These are phyloP conservation scores for Lactarius hengduanensis DNA, from an alignment of 768 basidiomycete genomes.

Conservation along the genomic window DNA sequence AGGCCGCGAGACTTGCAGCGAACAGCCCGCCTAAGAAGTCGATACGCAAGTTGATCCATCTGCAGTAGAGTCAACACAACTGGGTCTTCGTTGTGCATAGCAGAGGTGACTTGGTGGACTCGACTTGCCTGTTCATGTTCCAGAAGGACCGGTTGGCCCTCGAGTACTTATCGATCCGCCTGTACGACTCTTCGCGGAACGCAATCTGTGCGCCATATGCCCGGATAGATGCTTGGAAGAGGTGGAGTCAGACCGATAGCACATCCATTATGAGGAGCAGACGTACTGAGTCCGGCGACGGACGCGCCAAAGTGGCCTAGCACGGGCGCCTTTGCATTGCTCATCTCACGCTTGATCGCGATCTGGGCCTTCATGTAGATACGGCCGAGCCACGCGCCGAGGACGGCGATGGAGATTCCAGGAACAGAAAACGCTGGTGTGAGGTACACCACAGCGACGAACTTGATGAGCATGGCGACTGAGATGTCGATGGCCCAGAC, in stretches of 20 bases:
- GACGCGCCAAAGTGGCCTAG: slow-evolving; percentile 53
- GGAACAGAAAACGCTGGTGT: slow-evolving; percentile 43
- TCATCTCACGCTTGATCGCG: slow-evolving; percentile 56
- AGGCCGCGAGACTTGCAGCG: slow-evolving; percentile 48
- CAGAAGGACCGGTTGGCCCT: slow-evolving; percentile 44
- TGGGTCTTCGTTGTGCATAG: not conserved
- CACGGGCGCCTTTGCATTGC: slow-evolving; percentile 48
- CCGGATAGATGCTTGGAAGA: slow-evolving; percentile 43
- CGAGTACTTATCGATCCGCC: slow-evolving; percentile 49
- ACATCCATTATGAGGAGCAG: too few relatives aligned
- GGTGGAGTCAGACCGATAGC: not conserved
- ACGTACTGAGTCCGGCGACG: slow-evolving; percentile 47
- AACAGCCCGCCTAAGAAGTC: slow-evolving; percentile 58
- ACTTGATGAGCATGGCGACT: slow-evolving; percentile 37
- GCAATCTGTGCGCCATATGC: slow-evolving; percentile 53
- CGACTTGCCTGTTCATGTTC: slow-evolving; percentile 44
- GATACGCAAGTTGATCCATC: slow-evolving; percentile 52
- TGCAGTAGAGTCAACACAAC: slow-evolving; percentile 14
- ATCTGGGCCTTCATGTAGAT: slow-evolving; percentile 57
- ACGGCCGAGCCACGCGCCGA: slow-evolving; percentile 45
- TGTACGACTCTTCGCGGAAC: slow-evolving; percentile 43
- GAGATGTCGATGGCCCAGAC: slow-evolving; percentile 34
- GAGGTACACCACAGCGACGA: slow-evolving; percentile 40
- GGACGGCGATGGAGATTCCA: slow-evolving; percentile 36
- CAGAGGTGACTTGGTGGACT: not conserved